A percentile compares a stretch with the other conserved stretches of the same genome.
These are phyloP conservation scores for Candida germanica DNA, from an alignment of 805 yeast genomes.

Conservation along the genomic window DNA sequence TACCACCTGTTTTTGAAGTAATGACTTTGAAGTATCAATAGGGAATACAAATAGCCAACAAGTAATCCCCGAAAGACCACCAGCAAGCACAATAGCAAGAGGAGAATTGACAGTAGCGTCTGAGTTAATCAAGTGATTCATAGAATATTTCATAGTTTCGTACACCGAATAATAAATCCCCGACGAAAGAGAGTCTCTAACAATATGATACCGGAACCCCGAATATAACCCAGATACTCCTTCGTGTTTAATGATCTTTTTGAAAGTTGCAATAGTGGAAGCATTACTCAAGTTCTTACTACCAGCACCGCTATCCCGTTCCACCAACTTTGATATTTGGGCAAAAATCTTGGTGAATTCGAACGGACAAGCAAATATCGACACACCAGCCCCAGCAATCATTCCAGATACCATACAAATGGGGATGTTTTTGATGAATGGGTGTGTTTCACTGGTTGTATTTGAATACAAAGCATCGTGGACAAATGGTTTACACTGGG, in stretches of 20 bases:
- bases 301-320: conserved; percentile 12
- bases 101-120: conserved; percentile 28
- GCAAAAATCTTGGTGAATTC: conserved; percentile 81
- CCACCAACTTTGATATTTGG: conserved; percentile 58
- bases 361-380: conserved; percentile 75
- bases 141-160: conserved; percentile 62
- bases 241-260: conserved; percentile 51
- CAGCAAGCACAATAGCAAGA: conserved; percentile 48
- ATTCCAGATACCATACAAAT: conserved; percentile 57
- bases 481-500: conserved; percentile 46
- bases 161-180: conserved; percentile 74
- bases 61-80: conserved; percentile 74
- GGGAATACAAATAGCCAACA: conserved; percentile 80
- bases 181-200: conserved; percentile 68
- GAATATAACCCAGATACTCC: conserved; percentile 69
- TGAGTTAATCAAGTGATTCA: conserved; percentile 29
- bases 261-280: conserved; percentile 42
- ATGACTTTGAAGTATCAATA: conserved; percentile 74
- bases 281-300: conserved; percentile 14
- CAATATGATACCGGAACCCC: conserved; percentile 64
- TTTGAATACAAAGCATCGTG: conserved; percentile 16
- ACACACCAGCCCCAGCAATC: conserved; percentile 61
- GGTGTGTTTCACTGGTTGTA: conserved; percentile 32
- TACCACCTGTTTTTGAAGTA: conserved; percentile 71
- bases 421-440: conserved; percentile 35